These are phyloP conservation scores for Gonium pectorale DNA, from an alignment of 139 green algal genomes.

Conservation along the genomic window DNA sequence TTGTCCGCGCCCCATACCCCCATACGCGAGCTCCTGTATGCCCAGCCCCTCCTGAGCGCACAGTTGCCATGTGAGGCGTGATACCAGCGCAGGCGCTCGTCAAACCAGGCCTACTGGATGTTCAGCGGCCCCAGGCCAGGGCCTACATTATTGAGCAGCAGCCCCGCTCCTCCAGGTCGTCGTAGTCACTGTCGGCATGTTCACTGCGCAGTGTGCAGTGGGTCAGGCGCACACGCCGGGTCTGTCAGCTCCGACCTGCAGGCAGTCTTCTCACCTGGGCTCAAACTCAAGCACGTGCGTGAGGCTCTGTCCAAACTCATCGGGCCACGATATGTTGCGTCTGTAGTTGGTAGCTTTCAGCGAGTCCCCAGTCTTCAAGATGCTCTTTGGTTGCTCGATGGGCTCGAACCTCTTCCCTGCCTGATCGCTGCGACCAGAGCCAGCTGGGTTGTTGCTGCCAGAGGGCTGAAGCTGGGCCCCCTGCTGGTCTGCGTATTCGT, in stretches of 20 bases:
- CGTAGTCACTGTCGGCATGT: constrained; percentile 33
- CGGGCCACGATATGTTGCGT: constrained; percentile 49
- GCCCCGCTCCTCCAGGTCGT: constrained; percentile 22
- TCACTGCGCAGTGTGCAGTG: constrained; percentile 13
- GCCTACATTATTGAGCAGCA: constrained; percentile 37
- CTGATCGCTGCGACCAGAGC: too few species aligned
- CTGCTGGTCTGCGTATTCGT: too few species aligned
- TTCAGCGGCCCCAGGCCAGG: too few species aligned
- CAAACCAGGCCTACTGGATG: too few species aligned
- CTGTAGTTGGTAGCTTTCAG: constrained; percentile 19
- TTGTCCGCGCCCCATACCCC: too few species aligned
- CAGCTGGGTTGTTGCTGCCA: too few species aligned
- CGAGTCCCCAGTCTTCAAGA: constrained; percentile 32
- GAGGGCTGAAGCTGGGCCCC: too few species aligned
- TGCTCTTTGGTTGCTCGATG: not conserved
- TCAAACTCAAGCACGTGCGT: constrained; percentile 46
- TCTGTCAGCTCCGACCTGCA: too few species aligned
- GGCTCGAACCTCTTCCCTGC: not conserved
- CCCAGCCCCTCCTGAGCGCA: too few species aligned
- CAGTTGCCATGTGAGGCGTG: too few species aligned
- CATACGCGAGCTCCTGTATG: too few species aligned
- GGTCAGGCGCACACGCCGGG: not conserved
- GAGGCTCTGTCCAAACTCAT: constrained; percentile 35
- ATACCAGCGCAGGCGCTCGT: too few species aligned
- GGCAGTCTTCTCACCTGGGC: constrained; percentile 43